Evolutionary conservation across 805 yeast species (phyloP).

Genomic region (Saturnispora mendoncae): DNA sequence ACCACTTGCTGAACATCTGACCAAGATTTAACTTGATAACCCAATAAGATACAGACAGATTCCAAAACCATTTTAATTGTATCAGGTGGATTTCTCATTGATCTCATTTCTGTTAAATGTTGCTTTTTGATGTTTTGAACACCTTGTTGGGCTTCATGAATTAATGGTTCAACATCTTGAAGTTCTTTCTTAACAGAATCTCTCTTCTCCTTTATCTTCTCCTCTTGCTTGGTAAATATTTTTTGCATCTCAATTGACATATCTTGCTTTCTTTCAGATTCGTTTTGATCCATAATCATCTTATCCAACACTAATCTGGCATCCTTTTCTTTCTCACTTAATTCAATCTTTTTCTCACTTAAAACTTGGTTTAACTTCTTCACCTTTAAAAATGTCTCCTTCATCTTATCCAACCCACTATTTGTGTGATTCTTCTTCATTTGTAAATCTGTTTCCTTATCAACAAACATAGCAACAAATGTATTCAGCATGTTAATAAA

Average conservation of each 20-base stretch:
- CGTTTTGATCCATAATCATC: constrained; percentile 80
- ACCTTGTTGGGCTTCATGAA: constrained; percentile 74
- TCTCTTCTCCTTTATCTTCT: constrained; percentile 46
- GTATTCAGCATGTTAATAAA: constrained; percentile 42
- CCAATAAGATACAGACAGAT: constrained; percentile 77
- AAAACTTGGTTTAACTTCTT: constrained; percentile 47
- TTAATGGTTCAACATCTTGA: constrained; percentile 75
- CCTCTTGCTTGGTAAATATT: constrained; percentile 60
- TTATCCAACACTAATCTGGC: constrained; percentile 64
- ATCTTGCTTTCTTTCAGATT: constrained; percentile 83
- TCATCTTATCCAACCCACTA: constrained; percentile 63
- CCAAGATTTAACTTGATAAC: constrained; percentile 63
- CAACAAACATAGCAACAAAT: constrained; percentile 35
- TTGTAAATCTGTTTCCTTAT: constrained; percentile 43
- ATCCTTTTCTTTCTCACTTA: constrained; percentile 51
- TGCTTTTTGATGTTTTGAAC: constrained; percentile 91
- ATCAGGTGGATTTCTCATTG: constrained; percentile 86
- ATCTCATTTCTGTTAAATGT: constrained; percentile 79
- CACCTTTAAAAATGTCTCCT: constrained; percentile 70
- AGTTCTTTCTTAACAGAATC: constrained; percentile 51
- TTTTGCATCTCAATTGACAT: constrained; percentile 71
- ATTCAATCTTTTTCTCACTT: constrained; percentile 40
- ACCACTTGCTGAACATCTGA: constrained; percentile 74
- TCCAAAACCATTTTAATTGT: constrained; percentile 80
- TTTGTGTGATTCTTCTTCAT: constrained; percentile 63